Evolutionary conservation across 345 rosid species (phyloP), one percentile per base, ranked within the genome.

Genomic region (Noccaea caerulescens): DNA sequence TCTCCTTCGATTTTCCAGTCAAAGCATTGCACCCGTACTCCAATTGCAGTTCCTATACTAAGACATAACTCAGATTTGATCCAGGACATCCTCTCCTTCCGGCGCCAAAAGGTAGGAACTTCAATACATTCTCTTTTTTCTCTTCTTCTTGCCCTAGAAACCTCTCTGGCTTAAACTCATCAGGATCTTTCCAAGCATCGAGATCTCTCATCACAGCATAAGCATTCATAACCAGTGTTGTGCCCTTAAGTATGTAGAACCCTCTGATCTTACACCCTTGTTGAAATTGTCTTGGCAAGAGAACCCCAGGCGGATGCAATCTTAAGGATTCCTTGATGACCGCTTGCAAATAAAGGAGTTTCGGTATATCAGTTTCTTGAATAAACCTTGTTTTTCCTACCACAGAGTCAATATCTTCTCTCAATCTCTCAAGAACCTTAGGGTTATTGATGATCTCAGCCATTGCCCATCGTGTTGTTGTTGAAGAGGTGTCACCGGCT

Each of bases 21-120:
- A 56, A 73, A 66, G 4, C 77, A 58, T 5, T 73, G 77, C 27
- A 74, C 66, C 68, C 67, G 25, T 10, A 57, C 12, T 6, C 72
- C 78, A 16, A 59, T 10, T 0, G 45, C 39, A 12, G 25, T 69
- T 30, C 38, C 58, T 59, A 51, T 59, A 51, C 41, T 8, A 57
- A 3, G 9, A 30, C 0, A 43, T 27, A 63, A 14, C 53, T 71
- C 0, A 78, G 10, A 32, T 47, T 32, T n/a, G 50, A 12, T 13
- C 66, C 70, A 9, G 73, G 80, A 38, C 77, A 72, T 9, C 42
- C 77, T 59, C 77, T 66, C 33, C 77, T 77, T 42, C 77, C 73
- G 10, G 36, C 52, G 3, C 74, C 71, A 5, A 72, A 67, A 18
- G 74, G 69, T 5, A 62, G 13, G 20, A 43, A 72, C 8, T 61